A percentile compares a stretch with the other conserved stretches of the same genome.
phyloP scores from a whole-genome alignment of 169 alveolate genomes.

The Cryptosporidium ubiquitum region DNA sequence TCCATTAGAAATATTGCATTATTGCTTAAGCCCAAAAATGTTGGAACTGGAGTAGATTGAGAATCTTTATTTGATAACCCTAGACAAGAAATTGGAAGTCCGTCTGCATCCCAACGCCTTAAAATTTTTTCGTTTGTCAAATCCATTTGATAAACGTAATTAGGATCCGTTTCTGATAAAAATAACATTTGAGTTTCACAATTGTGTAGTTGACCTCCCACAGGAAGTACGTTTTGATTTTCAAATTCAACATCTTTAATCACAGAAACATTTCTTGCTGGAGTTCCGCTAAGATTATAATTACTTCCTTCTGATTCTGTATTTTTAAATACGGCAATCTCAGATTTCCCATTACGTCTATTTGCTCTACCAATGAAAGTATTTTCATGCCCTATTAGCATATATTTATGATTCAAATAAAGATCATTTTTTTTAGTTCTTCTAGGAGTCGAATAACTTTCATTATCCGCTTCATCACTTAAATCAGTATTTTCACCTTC shows the following conservation, averaged over 20 bases:
- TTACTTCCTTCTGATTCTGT: constrained; percentile 21
- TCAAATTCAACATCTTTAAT: constrained; percentile 69
- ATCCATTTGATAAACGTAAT: constrained; percentile 79
- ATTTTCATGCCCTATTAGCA: constrained; percentile 70
- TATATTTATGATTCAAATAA: constrained; percentile 61
- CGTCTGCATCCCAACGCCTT: constrained; percentile 78
- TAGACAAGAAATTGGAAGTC: constrained; percentile 76
- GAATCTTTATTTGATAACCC: constrained; percentile 75
- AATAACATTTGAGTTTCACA: constrained; percentile 78
- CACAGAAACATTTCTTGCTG: constrained; percentile 48
- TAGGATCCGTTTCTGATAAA: constrained; percentile 75
- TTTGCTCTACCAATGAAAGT: constrained; percentile 74
- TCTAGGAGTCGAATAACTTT: constrained; percentile 7
- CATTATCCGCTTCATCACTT: not conserved
- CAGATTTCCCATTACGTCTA: constrained; percentile 38
- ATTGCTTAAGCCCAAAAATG: constrained; percentile 76
- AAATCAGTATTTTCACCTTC: not conserved
- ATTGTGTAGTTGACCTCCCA: constrained; percentile 72
- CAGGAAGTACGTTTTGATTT: constrained; percentile 70
- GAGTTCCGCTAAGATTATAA: constrained; percentile 39
- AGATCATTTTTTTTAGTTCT: constrained; percentile 1
- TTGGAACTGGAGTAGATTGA: constrained; percentile 72
- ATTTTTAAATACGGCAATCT: constrained; percentile 66
- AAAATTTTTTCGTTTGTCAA: constrained; percentile 76
- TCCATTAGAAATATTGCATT: constrained; percentile 80